These are phyloP conservation scores for Pistacia atlantica DNA, from an alignment of 345 rosid genomes.

Conservation along the genomic window DNA sequence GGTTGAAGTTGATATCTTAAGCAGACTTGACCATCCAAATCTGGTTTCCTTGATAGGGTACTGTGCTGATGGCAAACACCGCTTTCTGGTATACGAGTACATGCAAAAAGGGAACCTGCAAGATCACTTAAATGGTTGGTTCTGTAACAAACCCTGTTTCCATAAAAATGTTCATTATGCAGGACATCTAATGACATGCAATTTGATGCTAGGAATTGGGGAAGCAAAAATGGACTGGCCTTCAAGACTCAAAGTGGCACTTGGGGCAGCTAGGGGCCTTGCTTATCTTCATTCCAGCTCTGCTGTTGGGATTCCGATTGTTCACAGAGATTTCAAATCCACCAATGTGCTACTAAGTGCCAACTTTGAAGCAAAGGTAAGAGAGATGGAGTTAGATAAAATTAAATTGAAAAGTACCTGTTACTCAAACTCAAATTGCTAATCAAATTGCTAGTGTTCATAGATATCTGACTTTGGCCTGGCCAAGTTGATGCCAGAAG, in stretches of 20 bases:
- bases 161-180: neutral
- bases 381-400: neutral
- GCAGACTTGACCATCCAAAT: constrained; percentile 93
- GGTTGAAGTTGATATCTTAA: constrained; percentile 92
- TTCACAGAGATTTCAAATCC: constrained; percentile 95
- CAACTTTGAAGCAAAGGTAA: constrained; percentile 85
- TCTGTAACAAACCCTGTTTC: constrained; percentile 18
- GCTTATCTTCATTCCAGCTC: constrained; percentile 95
- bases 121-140: constrained; percentile 86
- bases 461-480: constrained; percentile 97
- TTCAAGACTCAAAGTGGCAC: constrained; percentile 73
- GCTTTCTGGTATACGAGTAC: constrained; percentile 92
- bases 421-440: constrained; percentile 22
- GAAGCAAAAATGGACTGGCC: constrained; percentile 90
- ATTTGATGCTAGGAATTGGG: constrained; percentile 56
- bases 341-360: constrained; percentile 78
- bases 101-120: constrained; percentile 96
- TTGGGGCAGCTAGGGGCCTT: constrained; percentile 91
- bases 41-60: constrained; percentile 91
- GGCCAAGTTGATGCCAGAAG: constrained; percentile 96
- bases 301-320: constrained; percentile 81
- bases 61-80: constrained; percentile 89
- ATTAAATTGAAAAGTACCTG: neutral
- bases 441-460: neutral
- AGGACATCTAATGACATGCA: constrained; percentile 16